Conservation (phyloP, 2,329 filamentous ascomycete genomes). For the Penicillium brasilianum region DNA sequence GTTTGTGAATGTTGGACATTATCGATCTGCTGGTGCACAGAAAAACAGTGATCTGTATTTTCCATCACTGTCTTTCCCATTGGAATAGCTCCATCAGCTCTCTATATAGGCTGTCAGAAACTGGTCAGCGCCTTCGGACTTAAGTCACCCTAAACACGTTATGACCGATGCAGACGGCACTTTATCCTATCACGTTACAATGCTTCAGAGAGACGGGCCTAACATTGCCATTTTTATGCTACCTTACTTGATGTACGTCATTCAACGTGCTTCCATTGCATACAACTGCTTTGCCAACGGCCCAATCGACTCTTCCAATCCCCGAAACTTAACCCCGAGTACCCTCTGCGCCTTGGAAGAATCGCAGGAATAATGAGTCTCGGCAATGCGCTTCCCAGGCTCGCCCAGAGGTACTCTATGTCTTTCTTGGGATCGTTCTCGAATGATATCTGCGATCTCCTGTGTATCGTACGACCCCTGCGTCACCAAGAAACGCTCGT, state of each 20-base stretch:
- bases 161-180: neutral
- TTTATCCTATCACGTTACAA: neutral
- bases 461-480: slow-evolving; percentile 37
- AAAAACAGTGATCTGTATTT: neutral
- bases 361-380: slow-evolving; percentile 52
- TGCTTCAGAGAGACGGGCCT: no score
- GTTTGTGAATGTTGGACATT: neutral
- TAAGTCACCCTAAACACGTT: neutral
- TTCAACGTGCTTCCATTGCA: slow-evolving; percentile 17
- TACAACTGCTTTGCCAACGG: slow-evolving; percentile 31
- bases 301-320: slow-evolving; percentile 27
- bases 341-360: slow-evolving; percentile 52
- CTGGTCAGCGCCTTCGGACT: neutral
- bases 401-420: slow-evolving; percentile 29
- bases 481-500: slow-evolving; percentile 34
- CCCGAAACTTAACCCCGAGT: slow-evolving; percentile 48
- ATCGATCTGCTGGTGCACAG: neutral
- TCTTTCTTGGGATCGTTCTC: slow-evolving; percentile 20
- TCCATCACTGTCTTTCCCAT: no score
- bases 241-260: neutral
- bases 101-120: no score
- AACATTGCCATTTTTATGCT: neutral
- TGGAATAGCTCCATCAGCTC: no score
- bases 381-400: slow-evolving; percentile 30
- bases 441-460: slow-evolving; percentile 37